phyloP scores from a whole-genome alignment of 345 rosid genomes.

The Capsella bursapastoris region DNA sequence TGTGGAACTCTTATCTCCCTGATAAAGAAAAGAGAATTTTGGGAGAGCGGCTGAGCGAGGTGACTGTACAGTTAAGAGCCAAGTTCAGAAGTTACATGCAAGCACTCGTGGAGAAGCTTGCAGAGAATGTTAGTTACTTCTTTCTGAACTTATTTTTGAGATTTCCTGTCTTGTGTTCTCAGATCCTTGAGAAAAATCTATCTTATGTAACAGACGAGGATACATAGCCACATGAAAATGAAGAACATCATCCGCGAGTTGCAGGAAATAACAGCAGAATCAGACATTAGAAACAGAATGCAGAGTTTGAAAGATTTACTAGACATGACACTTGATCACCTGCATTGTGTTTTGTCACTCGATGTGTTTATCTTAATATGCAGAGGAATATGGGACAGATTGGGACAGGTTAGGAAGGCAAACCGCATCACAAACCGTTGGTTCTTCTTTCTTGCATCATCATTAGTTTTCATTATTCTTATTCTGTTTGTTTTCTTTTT shows the following conservation, averaged over 20 bases:
- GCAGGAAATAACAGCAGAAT: constrained; percentile 64
- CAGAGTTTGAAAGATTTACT: constrained; percentile 74
- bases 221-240: constrained; percentile 66
- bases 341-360: constrained; percentile 61
- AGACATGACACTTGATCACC: constrained; percentile 59
- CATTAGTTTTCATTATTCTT: constrained; percentile 1
- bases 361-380: constrained; percentile 67
- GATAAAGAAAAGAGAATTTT: constrained; percentile 55
- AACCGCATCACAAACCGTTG: background rate
- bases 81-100: constrained; percentile 70
- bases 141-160: constrained; percentile 18
- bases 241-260: constrained; percentile 81
- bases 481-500: background rate
- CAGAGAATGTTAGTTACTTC: constrained; percentile 68
- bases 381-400: constrained; percentile 77
- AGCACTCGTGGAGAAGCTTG: constrained; percentile 80
- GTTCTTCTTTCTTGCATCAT: background rate
- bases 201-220: constrained; percentile 55
- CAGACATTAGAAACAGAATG: constrained; percentile 70
- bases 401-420: constrained; percentile 68
- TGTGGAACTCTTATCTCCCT: constrained; percentile 71
- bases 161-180: background rate
- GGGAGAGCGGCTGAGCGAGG: constrained; percentile 76
- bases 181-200: background rate
- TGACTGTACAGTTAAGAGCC: constrained; percentile 76